Conservation (phyloP, 768 basidiomycete species). For the Hygrocybe coccinea region DNA sequence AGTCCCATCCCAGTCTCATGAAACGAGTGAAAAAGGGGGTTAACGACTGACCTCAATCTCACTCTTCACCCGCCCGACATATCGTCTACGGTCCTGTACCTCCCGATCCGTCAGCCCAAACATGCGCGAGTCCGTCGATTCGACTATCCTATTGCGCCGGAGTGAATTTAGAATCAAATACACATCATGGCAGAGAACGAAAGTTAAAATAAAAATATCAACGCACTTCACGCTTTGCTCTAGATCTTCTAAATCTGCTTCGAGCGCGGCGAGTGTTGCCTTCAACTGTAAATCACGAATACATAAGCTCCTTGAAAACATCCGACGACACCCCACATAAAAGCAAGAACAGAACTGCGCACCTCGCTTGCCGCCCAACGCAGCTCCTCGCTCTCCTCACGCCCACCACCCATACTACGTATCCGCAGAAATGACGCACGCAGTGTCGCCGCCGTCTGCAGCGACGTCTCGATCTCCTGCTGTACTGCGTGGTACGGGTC, state of each 20-base stretch:
- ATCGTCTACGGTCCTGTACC: conserved; percentile 67
- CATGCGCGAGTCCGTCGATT: conserved; percentile 74
- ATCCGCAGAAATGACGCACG: conserved; percentile 75
- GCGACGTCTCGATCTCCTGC: conserved; percentile 71
- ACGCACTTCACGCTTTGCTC: conserved; percentile 86
- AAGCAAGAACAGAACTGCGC: conserved; percentile 5
- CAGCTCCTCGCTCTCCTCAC: conserved; percentile 73
- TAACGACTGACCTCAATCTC: conserved; percentile 71
- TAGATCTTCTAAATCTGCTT: conserved; percentile 87
- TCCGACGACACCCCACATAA: no score
- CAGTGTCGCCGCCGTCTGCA: conserved; percentile 67
- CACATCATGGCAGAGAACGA: neutral
- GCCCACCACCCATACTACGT: conserved; percentile 53
- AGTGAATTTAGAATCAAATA: neutral
- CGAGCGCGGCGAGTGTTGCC: conserved; percentile 69
- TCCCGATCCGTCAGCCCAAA: conserved; percentile 81
- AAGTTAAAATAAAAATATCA: neutral
- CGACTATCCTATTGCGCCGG: conserved; percentile 65
- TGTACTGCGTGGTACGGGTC: conserved; percentile 89
- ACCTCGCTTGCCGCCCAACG: conserved; percentile 78
- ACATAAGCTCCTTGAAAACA: neutral
- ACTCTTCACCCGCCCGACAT: conserved; percentile 66
- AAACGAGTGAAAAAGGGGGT: no score
- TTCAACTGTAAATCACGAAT: conserved; percentile 48
- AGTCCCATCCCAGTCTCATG: no score